Evolutionary conservation across 148 eudicot species (phyloP).

Genomic region (Oxyria digyna): DNA sequence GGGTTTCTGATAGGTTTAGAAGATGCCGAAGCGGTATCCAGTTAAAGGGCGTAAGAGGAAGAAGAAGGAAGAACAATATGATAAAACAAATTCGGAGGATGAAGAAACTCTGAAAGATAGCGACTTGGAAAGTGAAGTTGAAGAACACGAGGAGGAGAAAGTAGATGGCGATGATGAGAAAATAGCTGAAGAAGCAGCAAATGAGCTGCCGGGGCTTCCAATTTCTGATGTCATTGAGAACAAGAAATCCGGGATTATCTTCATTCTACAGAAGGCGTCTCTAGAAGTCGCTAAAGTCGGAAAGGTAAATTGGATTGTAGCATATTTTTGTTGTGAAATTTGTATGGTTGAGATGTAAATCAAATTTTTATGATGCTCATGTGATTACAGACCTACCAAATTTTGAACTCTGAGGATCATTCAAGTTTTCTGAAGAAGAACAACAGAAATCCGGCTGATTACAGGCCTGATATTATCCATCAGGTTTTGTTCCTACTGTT

Average conservation of each 20-base stretch:
- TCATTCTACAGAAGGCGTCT: slow-evolving; percentile 79
- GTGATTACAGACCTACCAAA: slow-evolving; percentile 50
- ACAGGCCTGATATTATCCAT: slow-evolving; percentile 89
- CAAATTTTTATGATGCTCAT: background rate
- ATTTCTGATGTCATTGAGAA: slow-evolving; percentile 22
- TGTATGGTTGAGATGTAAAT: background rate
- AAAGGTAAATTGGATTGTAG: slow-evolving; percentile 37
- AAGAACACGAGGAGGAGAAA: slow-evolving; percentile 13
- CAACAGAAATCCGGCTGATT: slow-evolving; percentile 66
- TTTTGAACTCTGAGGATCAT: slow-evolving; percentile 84
- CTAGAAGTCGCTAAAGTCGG: slow-evolving; percentile 94
- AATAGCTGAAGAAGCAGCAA: slow-evolving; percentile 18
- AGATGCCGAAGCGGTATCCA: slow-evolving; percentile 50
- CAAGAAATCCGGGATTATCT: slow-evolving; percentile 48
- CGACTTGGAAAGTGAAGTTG: slow-evolving; percentile 9
- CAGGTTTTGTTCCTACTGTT: slow-evolving; percentile 36
- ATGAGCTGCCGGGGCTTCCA: slow-evolving; percentile 57
- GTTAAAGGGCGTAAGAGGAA: slow-evolving; percentile 69
- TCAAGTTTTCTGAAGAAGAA: slow-evolving; percentile 54
- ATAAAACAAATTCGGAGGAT: slow-evolving; percentile 24
- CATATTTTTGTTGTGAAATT: background rate
- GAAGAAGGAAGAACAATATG: slow-evolving; percentile 48
- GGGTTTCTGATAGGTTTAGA: slow-evolving; percentile 12
- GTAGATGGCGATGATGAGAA: slow-evolving; percentile 17
- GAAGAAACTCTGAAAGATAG: slow-evolving; percentile 10